Conservation (phyloP, 148 eudicot species). For the Rhododendron mucronatum region DNA sequence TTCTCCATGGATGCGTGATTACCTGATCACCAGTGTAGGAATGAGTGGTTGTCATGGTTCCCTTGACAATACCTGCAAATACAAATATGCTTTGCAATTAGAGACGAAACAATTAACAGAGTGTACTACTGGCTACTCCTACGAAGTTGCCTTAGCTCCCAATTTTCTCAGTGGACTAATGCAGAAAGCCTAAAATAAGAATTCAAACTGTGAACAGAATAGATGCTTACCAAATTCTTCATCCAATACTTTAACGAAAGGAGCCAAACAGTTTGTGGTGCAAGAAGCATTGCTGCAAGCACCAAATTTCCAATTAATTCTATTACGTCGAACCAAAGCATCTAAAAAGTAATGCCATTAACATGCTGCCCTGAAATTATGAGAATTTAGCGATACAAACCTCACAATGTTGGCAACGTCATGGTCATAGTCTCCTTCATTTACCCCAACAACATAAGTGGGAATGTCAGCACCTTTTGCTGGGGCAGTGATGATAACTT, state of each 20-base stretch:
- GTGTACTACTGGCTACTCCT: not conserved
- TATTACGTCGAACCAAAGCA: not conserved
- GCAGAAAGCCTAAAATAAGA: not conserved
- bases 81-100: not conserved
- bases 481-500: slow-evolving; percentile 96
- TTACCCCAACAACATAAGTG: slow-evolving; percentile 93
- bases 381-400: slow-evolving; percentile 26
- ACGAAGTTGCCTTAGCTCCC: not conserved
- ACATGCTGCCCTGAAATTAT: not conserved
- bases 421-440: slow-evolving; percentile 71
- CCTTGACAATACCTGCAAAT: slow-evolving; percentile 91
- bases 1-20: not conserved
- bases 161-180: not conserved
- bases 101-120: not conserved
- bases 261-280: slow-evolving; percentile 99
- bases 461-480: slow-evolving; percentile 99
- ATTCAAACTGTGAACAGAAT: not conserved
- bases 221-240: slow-evolving; percentile 64
- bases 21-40: slow-evolving; percentile 99
- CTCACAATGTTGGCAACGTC: slow-evolving; percentile 88
- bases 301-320: not conserved
- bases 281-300: slow-evolving; percentile 92
- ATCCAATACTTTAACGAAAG: slow-evolving; percentile 90
- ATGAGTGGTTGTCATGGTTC: slow-evolving; percentile 99
- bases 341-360: not conserved